Conservation (phyloP, 345 rosid species). For the Ceriops decandra region DNA sequence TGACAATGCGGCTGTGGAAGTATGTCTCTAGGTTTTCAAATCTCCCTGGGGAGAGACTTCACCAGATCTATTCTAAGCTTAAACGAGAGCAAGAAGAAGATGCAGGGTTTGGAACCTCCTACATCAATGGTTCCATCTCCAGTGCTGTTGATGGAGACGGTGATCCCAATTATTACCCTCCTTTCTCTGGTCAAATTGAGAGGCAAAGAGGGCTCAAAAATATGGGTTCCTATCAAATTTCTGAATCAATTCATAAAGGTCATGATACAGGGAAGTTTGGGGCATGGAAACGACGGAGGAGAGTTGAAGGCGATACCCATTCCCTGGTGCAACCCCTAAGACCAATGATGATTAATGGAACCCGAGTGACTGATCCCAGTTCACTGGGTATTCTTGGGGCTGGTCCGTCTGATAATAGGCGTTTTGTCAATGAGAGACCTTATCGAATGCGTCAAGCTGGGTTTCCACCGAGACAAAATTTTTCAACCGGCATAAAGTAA, state of each 20-base stretch:
- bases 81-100: constrained; percentile 75
- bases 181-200: constrained; percentile 37
- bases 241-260: constrained; percentile 53
- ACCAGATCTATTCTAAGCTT: constrained; percentile 87
- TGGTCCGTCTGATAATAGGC: constrained; percentile 63
- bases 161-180: constrained; percentile 41
- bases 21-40: constrained; percentile 94
- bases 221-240: constrained; percentile 37
- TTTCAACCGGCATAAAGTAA: constrained; percentile 44
- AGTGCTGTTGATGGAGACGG: constrained; percentile 37
- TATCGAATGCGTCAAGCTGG: constrained; percentile 59
- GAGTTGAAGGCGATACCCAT: constrained; percentile 53
- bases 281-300: constrained; percentile 86
- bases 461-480: constrained; percentile 55
- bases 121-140: constrained; percentile 48
- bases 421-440: constrained; percentile 48
- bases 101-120: constrained; percentile 68
- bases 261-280: constrained; percentile 68
- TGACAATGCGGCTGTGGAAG: constrained; percentile 85
- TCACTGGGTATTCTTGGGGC: constrained; percentile 96
- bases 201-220: constrained; percentile 57
- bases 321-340: constrained; percentile 45
- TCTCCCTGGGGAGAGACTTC: constrained; percentile 81
- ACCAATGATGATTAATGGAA: constrained; percentile 32
- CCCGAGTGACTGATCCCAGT: constrained; percentile 52